Evolutionary conservation across 176 grass and related monocot genomes (phyloP), one percentile per base, ranked within the genome.

Genomic region (Melocanna baccifera): DNA sequence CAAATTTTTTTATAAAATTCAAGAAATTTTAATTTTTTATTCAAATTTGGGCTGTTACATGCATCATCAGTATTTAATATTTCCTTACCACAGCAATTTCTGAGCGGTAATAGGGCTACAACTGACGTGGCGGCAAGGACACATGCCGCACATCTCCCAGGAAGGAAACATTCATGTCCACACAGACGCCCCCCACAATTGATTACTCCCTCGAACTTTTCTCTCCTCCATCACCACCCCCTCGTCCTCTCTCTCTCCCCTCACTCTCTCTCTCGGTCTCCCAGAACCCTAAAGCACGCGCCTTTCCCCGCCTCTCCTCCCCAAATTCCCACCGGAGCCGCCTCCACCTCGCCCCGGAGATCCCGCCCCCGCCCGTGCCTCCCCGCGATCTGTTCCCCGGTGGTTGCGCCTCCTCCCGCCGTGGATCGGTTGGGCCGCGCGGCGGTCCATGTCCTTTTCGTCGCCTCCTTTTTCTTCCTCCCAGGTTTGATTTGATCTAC

Each of bases 261-360:
- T 29, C 20, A 3, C n/a, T 2, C 63, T 28, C 80, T 71, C 48
- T 34, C 23, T 41, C 29, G 14, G 29, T 34, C 73, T 61, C 85
- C 47, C 22, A 73, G 86, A 92, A 89, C 90, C 86, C 90, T 92
- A 92, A 79, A 86, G 66, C 56, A 34, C 23, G 26, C 30, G 15
- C 57, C 75, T 87, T 85, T 81, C 80, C 81, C 75, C 65, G 30
- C 79, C 43, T 40, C 55, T 65, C 32, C 64, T 39, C 25, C 64
- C 50, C 67, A 89, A 88, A 88, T 85, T 82, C 85, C 71, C 32
- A n/a, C 45, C 45, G 4, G 28, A 64, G 47, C 75, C 26, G 8
- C 20, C 52, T 36, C 74, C 59, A 56, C 15, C 6, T 79, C 36
- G 7, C 15, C 13, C 34, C 2, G 3, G 12, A 47, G 59, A 20